These are phyloP conservation scores for Echinochloa phyllopogon DNA, from an alignment of 176 grass and related monocot genomes.

Conservation along the genomic window DNA sequence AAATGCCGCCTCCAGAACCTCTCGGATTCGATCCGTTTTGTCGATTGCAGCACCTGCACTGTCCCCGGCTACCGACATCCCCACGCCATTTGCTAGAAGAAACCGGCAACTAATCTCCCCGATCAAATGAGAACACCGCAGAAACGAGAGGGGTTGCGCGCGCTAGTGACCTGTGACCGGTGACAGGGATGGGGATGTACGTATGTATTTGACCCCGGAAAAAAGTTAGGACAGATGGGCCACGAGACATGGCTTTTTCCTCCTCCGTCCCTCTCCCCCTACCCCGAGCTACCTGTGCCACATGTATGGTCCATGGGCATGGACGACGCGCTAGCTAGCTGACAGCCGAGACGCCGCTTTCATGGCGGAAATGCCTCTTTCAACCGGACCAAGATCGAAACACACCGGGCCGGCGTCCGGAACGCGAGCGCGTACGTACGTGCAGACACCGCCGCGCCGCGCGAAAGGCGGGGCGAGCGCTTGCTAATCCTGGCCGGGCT, in stretches of 20 bases:
- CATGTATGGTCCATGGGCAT: slow-evolving; percentile 28
- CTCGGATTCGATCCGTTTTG: slow-evolving; percentile 45
- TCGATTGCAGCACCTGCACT: slow-evolving; percentile 30
- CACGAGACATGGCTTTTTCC: slow-evolving; percentile 35
- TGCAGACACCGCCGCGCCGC: neutral
- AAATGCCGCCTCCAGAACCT: slow-evolving; percentile 27
- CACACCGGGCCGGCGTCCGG: neutral
- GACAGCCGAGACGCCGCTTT: slow-evolving; percentile 42
- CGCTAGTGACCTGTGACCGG: slow-evolving; percentile 9
- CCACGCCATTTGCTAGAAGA: slow-evolving; percentile 19
- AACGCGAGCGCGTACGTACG: neutral
- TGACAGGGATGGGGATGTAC: slow-evolving; percentile 30
- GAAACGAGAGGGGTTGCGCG: neutral
- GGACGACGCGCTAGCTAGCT: slow-evolving; percentile 6
- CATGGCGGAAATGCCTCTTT: slow-evolving; percentile 40
- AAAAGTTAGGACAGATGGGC: slow-evolving; percentile 50
- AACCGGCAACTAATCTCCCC: slow-evolving; percentile 1
- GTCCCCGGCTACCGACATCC: slow-evolving; percentile 33
- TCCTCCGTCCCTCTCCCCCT: neutral
- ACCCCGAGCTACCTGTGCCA: slow-evolving; percentile 33
- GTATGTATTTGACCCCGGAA: slow-evolving; percentile 41
- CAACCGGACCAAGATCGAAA: slow-evolving; percentile 1
- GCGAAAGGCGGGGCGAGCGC: slow-evolving; percentile 31
- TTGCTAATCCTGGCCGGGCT: slow-evolving; percentile 2
- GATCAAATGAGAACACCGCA: slow-evolving; percentile 21